These are phyloP conservation scores for Mikania micrantha DNA, from an alignment of 129 eudicot species.

Conservation along the genomic window DNA sequence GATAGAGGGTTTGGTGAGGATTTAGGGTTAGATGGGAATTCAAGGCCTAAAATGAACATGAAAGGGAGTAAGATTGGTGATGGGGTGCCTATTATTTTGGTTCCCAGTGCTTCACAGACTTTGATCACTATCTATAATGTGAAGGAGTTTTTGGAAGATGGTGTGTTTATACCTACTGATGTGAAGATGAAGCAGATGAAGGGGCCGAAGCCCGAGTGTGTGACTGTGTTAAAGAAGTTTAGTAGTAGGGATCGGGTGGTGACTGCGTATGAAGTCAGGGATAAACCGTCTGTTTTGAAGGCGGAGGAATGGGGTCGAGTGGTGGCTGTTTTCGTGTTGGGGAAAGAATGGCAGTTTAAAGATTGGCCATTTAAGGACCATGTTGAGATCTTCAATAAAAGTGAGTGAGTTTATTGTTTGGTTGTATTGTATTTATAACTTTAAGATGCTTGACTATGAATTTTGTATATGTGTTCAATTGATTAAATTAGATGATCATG, in stretches of 20 bases:
- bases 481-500: background rate
- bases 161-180: conserved; percentile 88
- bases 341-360: conserved; percentile 99
- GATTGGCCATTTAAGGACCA: conserved; percentile 99
- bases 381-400: conserved; percentile 90
- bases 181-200: conserved; percentile 88
- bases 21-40: conserved; percentile 38
- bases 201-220: conserved; percentile 91
- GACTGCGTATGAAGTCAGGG: conserved; percentile 95
- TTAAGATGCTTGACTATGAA: background rate
- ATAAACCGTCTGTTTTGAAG: conserved; percentile 81
- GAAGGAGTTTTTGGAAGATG: conserved; percentile 98
- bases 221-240: conserved; percentile 92
- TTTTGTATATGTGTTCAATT: background rate
- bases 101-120: conserved; percentile 87
- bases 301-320: conserved; percentile 95
- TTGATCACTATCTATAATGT: conserved; percentile 90
- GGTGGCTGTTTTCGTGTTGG: conserved; percentile 89
- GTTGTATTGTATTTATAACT: background rate
- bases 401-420: conserved; percentile 33
- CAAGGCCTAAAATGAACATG: conserved; percentile 50
- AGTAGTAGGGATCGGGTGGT: conserved; percentile 91
- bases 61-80: conserved; percentile 85
- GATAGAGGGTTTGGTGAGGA: conserved; percentile 61
- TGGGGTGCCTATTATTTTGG: conserved; percentile 93